Evolutionary conservation across 305 asterid genomes (phyloP).

Genomic region (Fraxinus albicans): DNA sequence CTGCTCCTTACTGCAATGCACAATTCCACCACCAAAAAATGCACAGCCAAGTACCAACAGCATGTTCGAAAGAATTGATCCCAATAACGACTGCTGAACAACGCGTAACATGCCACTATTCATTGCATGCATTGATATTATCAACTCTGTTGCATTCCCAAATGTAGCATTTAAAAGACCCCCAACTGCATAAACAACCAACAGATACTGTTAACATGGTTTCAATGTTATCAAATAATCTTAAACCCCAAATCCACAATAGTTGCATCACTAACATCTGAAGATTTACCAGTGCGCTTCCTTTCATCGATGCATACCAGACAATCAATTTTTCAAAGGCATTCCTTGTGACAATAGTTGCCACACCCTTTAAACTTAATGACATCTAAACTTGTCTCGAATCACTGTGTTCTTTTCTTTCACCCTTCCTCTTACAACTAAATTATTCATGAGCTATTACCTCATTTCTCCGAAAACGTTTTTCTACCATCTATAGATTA

Average conservation of each 20-base stretch:
- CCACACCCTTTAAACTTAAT: not conserved
- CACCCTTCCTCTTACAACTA: not conserved
- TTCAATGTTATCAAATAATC: not conserved
- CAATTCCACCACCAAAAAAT: conserved; percentile 75
- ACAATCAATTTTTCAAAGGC: not conserved
- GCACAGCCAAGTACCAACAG: conserved; percentile 87
- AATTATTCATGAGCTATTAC: not conserved
- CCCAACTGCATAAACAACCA: conserved; percentile 53
- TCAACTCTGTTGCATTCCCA: conserved; percentile 86
- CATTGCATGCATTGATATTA: conserved; percentile 74
- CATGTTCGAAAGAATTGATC: conserved; percentile 79
- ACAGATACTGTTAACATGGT: not conserved
- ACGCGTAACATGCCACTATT: conserved; percentile 73
- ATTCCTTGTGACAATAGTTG: not conserved
- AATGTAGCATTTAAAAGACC: conserved; percentile 86
- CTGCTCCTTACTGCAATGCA: conserved; percentile 56
- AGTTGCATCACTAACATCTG: not conserved
- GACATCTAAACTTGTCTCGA: not conserved
- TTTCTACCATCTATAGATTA: not conserved
- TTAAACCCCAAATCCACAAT: not conserved
- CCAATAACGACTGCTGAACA: conserved; percentile 74
- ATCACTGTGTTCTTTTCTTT: not conserved
- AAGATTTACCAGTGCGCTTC: not conserved
- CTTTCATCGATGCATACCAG: not conserved
- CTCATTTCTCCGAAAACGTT: not conserved